Conservation (phyloP, 805 yeast genomes). For the Wickerhamomyces tratensis region DNA sequence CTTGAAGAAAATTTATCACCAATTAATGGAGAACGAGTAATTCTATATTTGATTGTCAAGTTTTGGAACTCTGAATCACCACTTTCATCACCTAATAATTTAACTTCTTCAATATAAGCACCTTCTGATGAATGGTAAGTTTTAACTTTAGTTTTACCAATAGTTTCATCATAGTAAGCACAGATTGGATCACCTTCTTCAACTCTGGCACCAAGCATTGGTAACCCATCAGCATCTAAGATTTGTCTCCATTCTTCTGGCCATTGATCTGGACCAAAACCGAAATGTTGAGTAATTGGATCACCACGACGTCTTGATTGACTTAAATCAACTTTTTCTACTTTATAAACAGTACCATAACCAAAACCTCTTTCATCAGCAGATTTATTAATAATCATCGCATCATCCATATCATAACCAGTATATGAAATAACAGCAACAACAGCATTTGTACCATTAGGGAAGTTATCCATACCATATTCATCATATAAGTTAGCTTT, state of each 20-base stretch:
- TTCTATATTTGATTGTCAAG: slow-evolving; percentile 83
- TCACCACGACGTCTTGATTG: slow-evolving; percentile 70
- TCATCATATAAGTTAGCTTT: slow-evolving; percentile 94
- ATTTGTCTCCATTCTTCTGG: slow-evolving; percentile 88
- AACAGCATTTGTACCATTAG: slow-evolving; percentile 98
- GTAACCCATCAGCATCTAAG: slow-evolving; percentile 93
- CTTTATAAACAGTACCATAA: slow-evolving; percentile 81
- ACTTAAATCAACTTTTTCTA: slow-evolving; percentile 80
- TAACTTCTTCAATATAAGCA: slow-evolving; percentile 90
- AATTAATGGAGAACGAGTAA: slow-evolving; percentile 91
- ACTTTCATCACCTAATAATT: slow-evolving; percentile 93
- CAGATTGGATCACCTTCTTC: slow-evolving; percentile 85
- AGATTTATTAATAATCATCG: slow-evolving; percentile 86
- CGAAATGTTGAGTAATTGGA: slow-evolving; percentile 85
- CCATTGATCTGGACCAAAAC: slow-evolving; percentile 82
- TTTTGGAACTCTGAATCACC: slow-evolving; percentile 94
- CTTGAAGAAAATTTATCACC: slow-evolving; percentile 97
- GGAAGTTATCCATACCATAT: slow-evolving; percentile 89
- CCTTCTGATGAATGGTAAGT: slow-evolving; percentile 84
- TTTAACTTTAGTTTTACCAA: slow-evolving; percentile 62
- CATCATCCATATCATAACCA: slow-evolving; percentile 99
- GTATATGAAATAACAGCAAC: slow-evolving; percentile 99
- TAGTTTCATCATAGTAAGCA: slow-evolving; percentile 37
- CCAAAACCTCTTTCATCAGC: slow-evolving; percentile 96
- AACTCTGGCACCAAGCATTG: slow-evolving; percentile 88